A percentile compares a stretch with the other conserved stretches of the same genome.
Evolutionary conservation across 352 stramenopile genomes (phyloP).

Genomic region (Pythium grandisporangium): DNA sequence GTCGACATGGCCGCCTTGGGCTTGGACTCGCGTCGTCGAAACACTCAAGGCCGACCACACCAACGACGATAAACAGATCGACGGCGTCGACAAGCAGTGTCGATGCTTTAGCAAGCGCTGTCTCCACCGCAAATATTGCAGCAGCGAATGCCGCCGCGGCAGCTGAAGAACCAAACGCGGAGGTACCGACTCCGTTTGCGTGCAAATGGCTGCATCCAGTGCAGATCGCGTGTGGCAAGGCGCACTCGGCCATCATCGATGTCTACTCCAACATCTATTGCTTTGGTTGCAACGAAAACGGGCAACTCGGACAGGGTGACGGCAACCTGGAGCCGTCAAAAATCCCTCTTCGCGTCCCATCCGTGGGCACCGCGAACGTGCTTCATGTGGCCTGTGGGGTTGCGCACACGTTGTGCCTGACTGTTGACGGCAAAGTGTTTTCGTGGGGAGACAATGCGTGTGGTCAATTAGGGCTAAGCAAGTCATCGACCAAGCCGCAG

Average conservation of each 20-base stretch:
- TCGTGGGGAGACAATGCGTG: constrained; percentile 58
- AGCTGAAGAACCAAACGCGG: constrained; percentile 31
- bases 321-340: constrained; percentile 42
- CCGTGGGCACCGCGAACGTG: constrained; percentile 25
- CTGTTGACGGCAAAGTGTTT: constrained; percentile 40
- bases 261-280: constrained; percentile 72
- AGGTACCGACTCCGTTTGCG: constrained; percentile 36
- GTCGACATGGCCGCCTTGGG: constrained; percentile 39
- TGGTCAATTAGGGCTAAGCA: constrained; percentile 43
- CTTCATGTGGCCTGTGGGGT: constrained; percentile 44
- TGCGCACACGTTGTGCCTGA: constrained; percentile 59
- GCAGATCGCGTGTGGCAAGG: constrained; percentile 55
- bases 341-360: constrained; percentile 36
- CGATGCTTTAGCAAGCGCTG: too few relatives aligned
- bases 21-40: too few relatives aligned
- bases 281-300: constrained; percentile 33
- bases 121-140: too few relatives aligned
- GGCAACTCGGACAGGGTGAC: constrained; percentile 53
- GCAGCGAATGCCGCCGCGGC: too few relatives aligned
- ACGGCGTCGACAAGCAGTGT: too few relatives aligned
- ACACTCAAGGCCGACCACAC: too few relatives aligned
- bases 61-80: too few relatives aligned
- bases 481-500: constrained; percentile 16
- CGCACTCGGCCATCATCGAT: constrained; percentile 63
- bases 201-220: constrained; percentile 61